A percentile compares a stretch with the other conserved stretches of the same genome.
These are phyloP conservation scores for Euphorbia lathyris DNA, from an alignment of 345 rosid genomes.

Conservation along the genomic window DNA sequence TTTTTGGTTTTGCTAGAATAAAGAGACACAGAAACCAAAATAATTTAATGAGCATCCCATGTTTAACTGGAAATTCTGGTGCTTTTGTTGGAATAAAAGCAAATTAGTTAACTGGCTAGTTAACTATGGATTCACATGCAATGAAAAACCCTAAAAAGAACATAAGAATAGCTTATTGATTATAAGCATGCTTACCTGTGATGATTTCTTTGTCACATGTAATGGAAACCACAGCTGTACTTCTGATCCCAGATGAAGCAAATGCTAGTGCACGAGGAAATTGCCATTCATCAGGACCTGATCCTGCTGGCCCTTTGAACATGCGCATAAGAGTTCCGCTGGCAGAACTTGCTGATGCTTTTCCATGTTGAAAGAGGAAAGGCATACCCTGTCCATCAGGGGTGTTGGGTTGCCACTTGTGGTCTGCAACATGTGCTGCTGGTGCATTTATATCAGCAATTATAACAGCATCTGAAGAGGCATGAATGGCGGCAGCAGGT, in stretches of 20 bases:
- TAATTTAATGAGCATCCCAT: not conserved
- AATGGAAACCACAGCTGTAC: slow-evolving; percentile 74
- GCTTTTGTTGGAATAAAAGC: not conserved
- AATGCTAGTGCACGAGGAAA: slow-evolving; percentile 93
- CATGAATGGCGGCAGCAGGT: slow-evolving; percentile 90
- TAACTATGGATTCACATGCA: not conserved
- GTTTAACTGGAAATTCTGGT: not conserved
- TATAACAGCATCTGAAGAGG: slow-evolving; percentile 75
- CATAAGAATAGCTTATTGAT: not conserved
- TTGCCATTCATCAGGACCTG: slow-evolving; percentile 66
- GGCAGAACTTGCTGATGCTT: slow-evolving; percentile 53
- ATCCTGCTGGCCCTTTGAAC: slow-evolving; percentile 70
- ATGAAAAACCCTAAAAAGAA: not conserved
- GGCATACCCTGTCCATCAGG: slow-evolving; percentile 95
- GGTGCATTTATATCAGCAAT: slow-evolving; percentile 84
- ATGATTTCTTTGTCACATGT: slow-evolving; percentile 76
- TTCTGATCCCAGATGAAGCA: slow-evolving; percentile 78
- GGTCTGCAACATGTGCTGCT: slow-evolving; percentile 84
- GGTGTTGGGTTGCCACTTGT: slow-evolving; percentile 97
- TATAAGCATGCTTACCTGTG: slow-evolving; percentile 52
- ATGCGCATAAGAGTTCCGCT: slow-evolving; percentile 82
- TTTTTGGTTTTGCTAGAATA: not conserved
- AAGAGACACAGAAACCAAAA: not conserved
- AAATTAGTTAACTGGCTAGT: not conserved
- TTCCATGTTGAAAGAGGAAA: slow-evolving; percentile 91